These are phyloP conservation scores for Agrocybe pediades DNA, from an alignment of 768 basidiomycete species.

Conservation along the genomic window DNA sequence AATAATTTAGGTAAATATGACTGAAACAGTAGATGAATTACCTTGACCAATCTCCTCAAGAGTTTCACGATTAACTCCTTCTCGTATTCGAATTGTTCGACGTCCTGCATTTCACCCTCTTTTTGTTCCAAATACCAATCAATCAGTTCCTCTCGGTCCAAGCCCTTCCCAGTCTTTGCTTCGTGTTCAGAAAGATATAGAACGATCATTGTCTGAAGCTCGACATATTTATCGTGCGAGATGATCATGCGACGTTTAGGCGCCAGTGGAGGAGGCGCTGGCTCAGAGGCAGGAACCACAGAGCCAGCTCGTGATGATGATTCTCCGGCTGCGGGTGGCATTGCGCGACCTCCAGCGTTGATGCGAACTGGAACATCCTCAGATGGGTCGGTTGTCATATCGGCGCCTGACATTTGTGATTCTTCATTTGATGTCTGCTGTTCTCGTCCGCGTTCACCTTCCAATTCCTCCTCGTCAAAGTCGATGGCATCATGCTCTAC, in stretches of 20 bases:
- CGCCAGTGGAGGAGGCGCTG: slow-evolving; percentile 39
- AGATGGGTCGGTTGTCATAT: slow-evolving; percentile 46
- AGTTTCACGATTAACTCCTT: slow-evolving; percentile 90
- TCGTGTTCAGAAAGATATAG: slow-evolving; percentile 80
- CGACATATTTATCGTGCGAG: slow-evolving; percentile 94
- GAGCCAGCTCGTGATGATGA: slow-evolving; percentile 43
- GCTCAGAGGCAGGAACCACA: slow-evolving; percentile 30
- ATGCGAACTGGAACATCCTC: slow-evolving; percentile 42
- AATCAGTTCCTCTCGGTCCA: slow-evolving; percentile 89
- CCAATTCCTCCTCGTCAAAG: slow-evolving; percentile 88
- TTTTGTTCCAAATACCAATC: slow-evolving; percentile 95
- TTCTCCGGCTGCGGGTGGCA: slow-evolving; percentile 23
- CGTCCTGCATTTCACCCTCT: slow-evolving; percentile 79
- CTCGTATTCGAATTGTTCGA: slow-evolving; percentile 90
- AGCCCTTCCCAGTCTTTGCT: slow-evolving; percentile 69
- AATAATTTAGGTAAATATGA: neutral
- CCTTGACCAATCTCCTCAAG: slow-evolving; percentile 89
- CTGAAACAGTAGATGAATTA: slow-evolving; percentile 30
- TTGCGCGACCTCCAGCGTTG: slow-evolving; percentile 29
- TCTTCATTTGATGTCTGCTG: slow-evolving; percentile 38
- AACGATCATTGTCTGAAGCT: slow-evolving; percentile 86
- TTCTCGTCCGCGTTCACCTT: slow-evolving; percentile 50
- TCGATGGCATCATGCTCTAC: slow-evolving; percentile 99
- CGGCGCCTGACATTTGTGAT: slow-evolving; percentile 64
- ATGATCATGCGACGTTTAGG: slow-evolving; percentile 84